These are phyloP conservation scores for Dendrobium nobile DNA, from an alignment of 106 monocot species.

Conservation along the genomic window DNA sequence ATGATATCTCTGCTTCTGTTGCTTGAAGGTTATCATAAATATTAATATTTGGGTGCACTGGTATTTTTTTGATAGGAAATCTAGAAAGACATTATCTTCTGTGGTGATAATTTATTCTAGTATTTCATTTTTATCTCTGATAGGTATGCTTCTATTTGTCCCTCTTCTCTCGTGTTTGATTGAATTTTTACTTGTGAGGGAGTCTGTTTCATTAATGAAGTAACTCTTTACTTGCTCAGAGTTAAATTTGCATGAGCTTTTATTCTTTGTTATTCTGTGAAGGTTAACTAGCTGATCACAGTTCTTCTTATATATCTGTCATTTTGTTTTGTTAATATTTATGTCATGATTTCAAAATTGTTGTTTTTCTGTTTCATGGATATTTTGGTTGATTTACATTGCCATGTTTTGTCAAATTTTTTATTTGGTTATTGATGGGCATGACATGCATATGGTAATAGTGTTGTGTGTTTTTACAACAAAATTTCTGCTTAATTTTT, in stretches of 20 bases:
- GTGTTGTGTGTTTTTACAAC: background rate
- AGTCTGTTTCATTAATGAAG: background rate
- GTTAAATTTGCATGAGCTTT: background rate
- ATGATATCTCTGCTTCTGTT: constrained; percentile 18
- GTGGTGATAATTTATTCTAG: background rate
- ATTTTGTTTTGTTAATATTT: background rate
- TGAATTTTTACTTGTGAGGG: background rate
- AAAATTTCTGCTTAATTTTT: background rate
- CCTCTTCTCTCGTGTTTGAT: background rate
- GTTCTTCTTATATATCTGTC: background rate
- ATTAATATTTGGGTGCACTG: background rate
- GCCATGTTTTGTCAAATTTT: background rate
- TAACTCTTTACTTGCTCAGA: background rate
- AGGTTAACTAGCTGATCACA: background rate
- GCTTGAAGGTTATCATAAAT: constrained; percentile 21
- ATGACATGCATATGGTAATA: background rate
- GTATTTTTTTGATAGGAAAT: background rate
- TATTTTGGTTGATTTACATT: background rate
- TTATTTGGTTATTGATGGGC: background rate
- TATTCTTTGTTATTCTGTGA: background rate
- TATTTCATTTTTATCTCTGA: background rate
- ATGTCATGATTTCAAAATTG: background rate
- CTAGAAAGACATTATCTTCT: background rate
- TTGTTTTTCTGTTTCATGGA: background rate
- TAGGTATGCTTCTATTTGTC: background rate